phyloP scores from a whole-genome alignment of 305 asterid genomes.

The Lippia alba region DNA sequence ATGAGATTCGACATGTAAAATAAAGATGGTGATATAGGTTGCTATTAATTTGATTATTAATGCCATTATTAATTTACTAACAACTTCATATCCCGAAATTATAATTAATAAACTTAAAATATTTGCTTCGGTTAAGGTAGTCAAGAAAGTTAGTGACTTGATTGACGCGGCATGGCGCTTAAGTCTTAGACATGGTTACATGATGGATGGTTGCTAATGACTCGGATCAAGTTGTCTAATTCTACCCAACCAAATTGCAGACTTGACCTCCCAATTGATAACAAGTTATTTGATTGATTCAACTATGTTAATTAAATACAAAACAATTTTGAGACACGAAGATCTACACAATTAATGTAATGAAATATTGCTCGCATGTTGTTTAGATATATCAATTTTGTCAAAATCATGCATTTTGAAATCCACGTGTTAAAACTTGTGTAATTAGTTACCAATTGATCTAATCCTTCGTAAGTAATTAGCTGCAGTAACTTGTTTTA shows the following conservation, averaged over 20 bases:
- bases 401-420: too few species aligned
- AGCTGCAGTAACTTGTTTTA: too few species aligned
- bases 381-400: too few species aligned
- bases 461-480: too few species aligned
- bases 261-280: constrained; percentile 39
- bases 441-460: too few species aligned
- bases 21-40: too few species aligned
- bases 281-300: constrained; percentile 41
- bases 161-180: constrained; percentile 9
- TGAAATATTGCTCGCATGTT: not conserved
- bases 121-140: not conserved
- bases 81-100: not conserved
- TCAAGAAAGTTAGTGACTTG: constrained; percentile 13
- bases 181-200: constrained; percentile 22
- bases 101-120: not conserved
- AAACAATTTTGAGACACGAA: constrained; percentile 41
- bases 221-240: constrained; percentile 29
- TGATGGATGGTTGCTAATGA: constrained; percentile 14
- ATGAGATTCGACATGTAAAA: too few species aligned
- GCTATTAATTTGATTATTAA: not conserved
- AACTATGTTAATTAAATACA: constrained; percentile 31
- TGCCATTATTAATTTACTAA: not conserved
- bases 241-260: constrained; percentile 33
- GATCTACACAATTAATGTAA: constrained; percentile 14
- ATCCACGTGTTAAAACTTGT: too few species aligned